Base-by-base conservation (phyloP, 164 flowering plant species). In the Umbilicus rupestris region DNA sequence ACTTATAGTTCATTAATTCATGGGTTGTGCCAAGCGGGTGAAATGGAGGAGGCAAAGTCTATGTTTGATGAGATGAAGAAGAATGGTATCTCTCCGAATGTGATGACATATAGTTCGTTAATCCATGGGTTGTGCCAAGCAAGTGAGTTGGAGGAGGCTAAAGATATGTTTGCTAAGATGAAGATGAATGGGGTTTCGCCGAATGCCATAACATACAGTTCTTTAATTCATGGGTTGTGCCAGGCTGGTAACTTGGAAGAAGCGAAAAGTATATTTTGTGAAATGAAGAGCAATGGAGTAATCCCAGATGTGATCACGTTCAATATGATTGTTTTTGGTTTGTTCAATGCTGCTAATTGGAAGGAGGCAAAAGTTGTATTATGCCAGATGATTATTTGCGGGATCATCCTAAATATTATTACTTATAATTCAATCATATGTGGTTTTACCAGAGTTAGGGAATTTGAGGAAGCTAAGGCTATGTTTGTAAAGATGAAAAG, bases 261-360 rank as follows among this genome's bases (percentile, higher is more conserved):
- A 62, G 88, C 85, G 14, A 68, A 62, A 1, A 59, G 66, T 24
- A 57, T 84, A 62, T 63, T 82, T 0, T 68, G 71, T 4, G 22
- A 71, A 69, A 84, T 86, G 88, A 62, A 72, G 69, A 65, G 76
- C 28, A 75, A 73, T 50, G 82, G 85, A 17, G 73, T 20, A 17
- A 2, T 66, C 19, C 81, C 84, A 12, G 73, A 75, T 75, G n/a
- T 17, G 1, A 11, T 74, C 37, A 76, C 76, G 2, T 85, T 71
- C 39, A 83, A 73, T 47, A 67, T 69, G 17, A 67, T 82, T 67
- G 68, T 85, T 64, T 70, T 71, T 55, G 81, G 82, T 30, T 66
- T 72, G 15, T 76, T 74, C 71, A 77, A 75, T 69, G 35, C 42
- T 7, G 39, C 60, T 39, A 79, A 65, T 67, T 47, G 77, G 1